Evolutionary conservation across 1,139 yeast species (phyloP).

Genomic region (Nakaseomyces glabratus): DNA sequence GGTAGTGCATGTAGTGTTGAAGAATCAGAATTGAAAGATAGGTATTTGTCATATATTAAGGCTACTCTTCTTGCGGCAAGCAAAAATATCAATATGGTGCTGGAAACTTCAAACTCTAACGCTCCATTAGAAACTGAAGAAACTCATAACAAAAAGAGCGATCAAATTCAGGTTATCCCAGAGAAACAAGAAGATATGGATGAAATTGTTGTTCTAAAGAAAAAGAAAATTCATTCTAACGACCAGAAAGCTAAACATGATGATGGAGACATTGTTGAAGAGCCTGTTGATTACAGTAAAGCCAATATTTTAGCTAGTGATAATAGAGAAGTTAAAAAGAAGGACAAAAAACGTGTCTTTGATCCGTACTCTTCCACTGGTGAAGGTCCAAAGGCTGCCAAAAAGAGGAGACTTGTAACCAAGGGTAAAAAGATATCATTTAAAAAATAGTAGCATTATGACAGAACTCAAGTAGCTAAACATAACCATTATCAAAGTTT

Average conservation of each 20-base stretch:
- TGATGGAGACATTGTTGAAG: constrained; percentile 16
- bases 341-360: constrained; percentile 38
- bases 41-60: neutral
- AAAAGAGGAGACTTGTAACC: constrained; percentile 36
- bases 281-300: constrained; percentile 40
- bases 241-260: constrained; percentile 13
- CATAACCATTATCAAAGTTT: no score
- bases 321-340: constrained; percentile 17
- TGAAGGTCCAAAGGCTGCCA: constrained; percentile 44
- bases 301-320: constrained; percentile 37
- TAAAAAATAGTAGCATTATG: constrained; percentile 32
- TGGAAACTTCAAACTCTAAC: no score
- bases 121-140: neutral
- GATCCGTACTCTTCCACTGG: constrained; percentile 50
- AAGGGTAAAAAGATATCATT: constrained; percentile 45
- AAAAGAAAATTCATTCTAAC: constrained; percentile 14
- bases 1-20: neutral
- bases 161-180: constrained; percentile 7
- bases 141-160: constrained; percentile 9
- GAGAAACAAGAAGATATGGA: constrained; percentile 28
- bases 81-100: no score
- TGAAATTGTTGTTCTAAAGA: constrained; percentile 48
- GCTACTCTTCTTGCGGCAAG: no score
- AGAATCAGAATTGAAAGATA: constrained; percentile 4
- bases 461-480: no score